Evolutionary conservation across 2,329 filamentous ascomycete genomes (phyloP).

Genomic region (Microcyclospora pomicola): DNA sequence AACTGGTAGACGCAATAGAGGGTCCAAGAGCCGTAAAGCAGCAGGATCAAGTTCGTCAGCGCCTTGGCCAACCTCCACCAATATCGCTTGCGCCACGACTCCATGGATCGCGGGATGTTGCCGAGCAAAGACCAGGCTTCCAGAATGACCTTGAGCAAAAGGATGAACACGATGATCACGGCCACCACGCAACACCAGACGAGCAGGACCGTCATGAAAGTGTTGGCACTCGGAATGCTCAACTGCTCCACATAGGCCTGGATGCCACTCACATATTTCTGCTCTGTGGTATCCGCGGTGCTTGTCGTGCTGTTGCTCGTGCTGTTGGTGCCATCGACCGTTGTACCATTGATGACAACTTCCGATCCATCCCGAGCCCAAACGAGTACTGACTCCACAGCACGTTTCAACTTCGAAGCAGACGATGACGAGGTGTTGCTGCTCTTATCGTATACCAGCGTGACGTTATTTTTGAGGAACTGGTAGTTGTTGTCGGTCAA

Average conservation of each 20-base stretch:
- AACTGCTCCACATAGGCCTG: constrained; percentile 73
- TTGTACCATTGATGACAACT: constrained; percentile 29
- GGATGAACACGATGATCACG: constrained; percentile 68
- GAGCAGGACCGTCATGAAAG: constrained; percentile 89
- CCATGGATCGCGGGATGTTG: constrained; percentile 64
- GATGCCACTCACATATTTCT: constrained; percentile 56
- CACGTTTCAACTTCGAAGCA: constrained; percentile 10
- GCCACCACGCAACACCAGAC: constrained; percentile 79
- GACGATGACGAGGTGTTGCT: constrained; percentile 22
- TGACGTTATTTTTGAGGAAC: constrained; percentile 64
- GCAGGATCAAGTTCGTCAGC: constrained; percentile 76
- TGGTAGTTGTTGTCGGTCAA: constrained; percentile 65
- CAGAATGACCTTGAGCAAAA: constrained; percentile 81
- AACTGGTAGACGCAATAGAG: constrained; percentile 96
- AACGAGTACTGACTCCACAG: constrained; percentile 13
- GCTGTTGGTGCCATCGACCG: constrained; percentile 14
- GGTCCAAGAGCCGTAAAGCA: constrained; percentile 90
- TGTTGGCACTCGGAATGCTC: constrained; percentile 73
- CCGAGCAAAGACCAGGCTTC: constrained; percentile 86
- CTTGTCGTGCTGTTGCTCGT: constrained; percentile 6
- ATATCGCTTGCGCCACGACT: constrained; percentile 86
- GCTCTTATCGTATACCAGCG: constrained; percentile 54
- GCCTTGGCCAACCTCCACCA: constrained; percentile 85
- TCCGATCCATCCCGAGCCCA: constrained; percentile 20
- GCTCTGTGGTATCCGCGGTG: constrained; percentile 28